Evolutionary conservation across 1,284 basidiomycete genomes (phyloP), one percentile per base, ranked within the genome.

Genomic region (Puccinia horiana): DNA sequence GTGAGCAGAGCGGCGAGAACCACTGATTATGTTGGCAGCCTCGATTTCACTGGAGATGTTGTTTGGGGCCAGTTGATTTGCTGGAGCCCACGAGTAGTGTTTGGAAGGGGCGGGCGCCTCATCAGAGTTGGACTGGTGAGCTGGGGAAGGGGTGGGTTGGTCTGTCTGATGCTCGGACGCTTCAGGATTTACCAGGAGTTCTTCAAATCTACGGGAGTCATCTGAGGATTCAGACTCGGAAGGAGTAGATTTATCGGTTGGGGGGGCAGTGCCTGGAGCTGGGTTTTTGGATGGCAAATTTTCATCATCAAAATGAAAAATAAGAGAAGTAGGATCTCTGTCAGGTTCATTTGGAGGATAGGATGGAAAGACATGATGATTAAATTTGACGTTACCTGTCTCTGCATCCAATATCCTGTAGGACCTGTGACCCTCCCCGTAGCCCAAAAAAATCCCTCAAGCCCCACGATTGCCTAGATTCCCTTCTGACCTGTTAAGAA

Each of bases 321-420:
- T 52, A 4, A 29, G 56, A 29, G n/a, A 29, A 20, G 63, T 40
- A 35, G 32, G 61, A 26, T 63, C 61, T 16, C 32, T 11, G 26
- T 63, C 61, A 67, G 32, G 11, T 18, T 67, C 63, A 67, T 67
- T 18, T 18, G 35, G 40, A 16, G 32, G 63, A 67, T 20, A 32
- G 58, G 26, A 63, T 5, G 58, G 58, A 32, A 63, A 63, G 58
- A 63, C 20, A 32, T 29, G 35, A 29, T 63, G 4, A 26, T 63
- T 63, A 23, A 63, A 63, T 63, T 63, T 63, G 8, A 63, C 35
- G 58, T 63, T 63, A 63, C 58, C 58, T 67, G 63, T 67, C 32
- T 42, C 40, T 67, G 32, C 40, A 37, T 67, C 63, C 32, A 67
- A n/a, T 32, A 35, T 63, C 61, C 56, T 23, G 56, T 58, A 58